A percentile compares a stretch with the other conserved stretches of the same genome.
Evolutionary conservation across 1,139 yeast species (phyloP).

Genomic region (Torulaspora pretoriensis): DNA sequence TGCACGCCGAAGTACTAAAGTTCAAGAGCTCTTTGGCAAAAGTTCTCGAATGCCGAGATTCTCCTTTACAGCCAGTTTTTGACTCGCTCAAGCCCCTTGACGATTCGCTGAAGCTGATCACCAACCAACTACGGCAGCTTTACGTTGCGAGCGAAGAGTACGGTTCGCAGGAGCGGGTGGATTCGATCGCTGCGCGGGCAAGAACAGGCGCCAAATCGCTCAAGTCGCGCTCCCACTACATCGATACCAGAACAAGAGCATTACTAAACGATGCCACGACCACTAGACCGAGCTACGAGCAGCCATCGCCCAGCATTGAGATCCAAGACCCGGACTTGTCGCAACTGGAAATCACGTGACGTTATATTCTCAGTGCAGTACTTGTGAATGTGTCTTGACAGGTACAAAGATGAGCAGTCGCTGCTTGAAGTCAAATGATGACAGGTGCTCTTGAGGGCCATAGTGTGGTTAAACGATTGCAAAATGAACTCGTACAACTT

Average conservation of each 20-base stretch:
- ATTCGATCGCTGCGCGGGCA: conserved; percentile 11
- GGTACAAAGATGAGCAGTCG: background rate
- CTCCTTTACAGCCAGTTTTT: conserved; percentile 14
- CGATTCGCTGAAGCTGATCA: conserved; percentile 28
- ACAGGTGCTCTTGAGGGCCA: conserved; percentile 11
- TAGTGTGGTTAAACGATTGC: conserved; percentile 39
- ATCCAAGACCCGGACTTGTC: conserved; percentile 5
- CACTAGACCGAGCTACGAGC: background rate
- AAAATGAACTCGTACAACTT: conserved; percentile 48
- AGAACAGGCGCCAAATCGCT: conserved; percentile 10
- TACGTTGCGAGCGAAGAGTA: conserved; percentile 29
- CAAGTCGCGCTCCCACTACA: conserved; percentile 21
- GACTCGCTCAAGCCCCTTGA: conserved; percentile 29
- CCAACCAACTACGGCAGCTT: conserved; percentile 26
- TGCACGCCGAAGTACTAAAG: conserved; percentile 16
- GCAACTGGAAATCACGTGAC: conserved; percentile 3
- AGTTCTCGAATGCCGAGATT: conserved; percentile 14
- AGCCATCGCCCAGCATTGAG: background rate
- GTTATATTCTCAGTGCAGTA: background rate
- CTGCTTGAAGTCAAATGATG: background rate
- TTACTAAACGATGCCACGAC: conserved; percentile 6
- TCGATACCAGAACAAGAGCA: conserved; percentile 16
- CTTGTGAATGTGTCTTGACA: background rate
- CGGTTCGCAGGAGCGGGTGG: conserved; percentile 25
- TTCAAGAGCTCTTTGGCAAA: conserved; percentile 20